Percentiles rank a stretch among this genome's conserved stretches.
phyloP scores from a whole-genome alignment of 2,329 filamentous ascomycete species.

The Chaetomiaceae sp. region DNA sequence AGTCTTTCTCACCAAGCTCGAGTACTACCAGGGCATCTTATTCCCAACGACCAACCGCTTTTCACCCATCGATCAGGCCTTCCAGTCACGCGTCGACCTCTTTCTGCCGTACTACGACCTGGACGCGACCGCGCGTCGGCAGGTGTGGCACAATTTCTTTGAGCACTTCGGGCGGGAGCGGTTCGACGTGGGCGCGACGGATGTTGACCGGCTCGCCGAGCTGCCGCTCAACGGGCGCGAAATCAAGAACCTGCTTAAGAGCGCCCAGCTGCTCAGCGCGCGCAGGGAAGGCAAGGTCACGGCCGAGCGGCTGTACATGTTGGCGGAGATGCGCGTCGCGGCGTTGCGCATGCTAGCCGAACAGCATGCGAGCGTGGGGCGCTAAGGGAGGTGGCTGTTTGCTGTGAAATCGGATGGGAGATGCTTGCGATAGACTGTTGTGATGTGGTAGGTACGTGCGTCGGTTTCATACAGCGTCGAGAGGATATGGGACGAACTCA shows the following conservation, averaged over 20 bases:
- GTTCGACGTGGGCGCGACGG: constrained; percentile 28
- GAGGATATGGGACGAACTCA: no score
- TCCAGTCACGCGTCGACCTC: constrained; percentile 33
- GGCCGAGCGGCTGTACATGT: constrained; percentile 27
- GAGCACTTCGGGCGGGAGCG: constrained; percentile 25
- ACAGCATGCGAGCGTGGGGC: background rate
- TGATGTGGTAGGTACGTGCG: no score
- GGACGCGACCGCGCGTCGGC: constrained; percentile 22
- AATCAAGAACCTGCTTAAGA: constrained; percentile 46
- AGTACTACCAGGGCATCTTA: constrained; percentile 34
- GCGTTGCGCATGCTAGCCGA: constrained; percentile 15
- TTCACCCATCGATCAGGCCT: constrained; percentile 32
- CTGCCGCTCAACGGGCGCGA: constrained; percentile 43
- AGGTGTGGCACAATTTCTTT: constrained; percentile 35
- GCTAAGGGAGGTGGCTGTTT: background rate
- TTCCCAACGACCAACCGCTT: constrained; percentile 36
- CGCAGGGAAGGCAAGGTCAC: constrained; percentile 27
- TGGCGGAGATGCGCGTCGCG: constrained; percentile 29
- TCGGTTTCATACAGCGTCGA: no score
- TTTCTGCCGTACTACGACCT: constrained; percentile 31
- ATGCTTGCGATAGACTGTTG: no score
- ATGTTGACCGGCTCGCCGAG: constrained; percentile 32
- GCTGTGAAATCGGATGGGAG: background rate
- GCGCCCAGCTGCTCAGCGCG: constrained; percentile 31
- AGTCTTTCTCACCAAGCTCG: constrained; percentile 30